Evolutionary conservation across 306 rosid species (phyloP), one percentile per base, ranked within the genome.

Genomic region (Quercus aquifolioides): DNA sequence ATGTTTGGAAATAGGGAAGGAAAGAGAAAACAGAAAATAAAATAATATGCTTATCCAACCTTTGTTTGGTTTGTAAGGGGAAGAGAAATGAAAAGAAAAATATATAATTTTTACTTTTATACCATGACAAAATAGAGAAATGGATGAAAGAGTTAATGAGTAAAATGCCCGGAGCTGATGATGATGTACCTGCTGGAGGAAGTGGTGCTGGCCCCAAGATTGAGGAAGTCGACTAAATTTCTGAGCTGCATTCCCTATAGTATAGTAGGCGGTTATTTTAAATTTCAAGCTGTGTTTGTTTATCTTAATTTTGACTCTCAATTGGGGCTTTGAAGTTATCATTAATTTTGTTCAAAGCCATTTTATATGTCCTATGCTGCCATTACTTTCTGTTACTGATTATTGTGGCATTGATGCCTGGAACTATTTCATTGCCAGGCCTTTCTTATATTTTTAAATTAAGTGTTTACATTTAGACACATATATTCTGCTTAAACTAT

Each of bases 201-300:
- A 78, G 86, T 17, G 94, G 92, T 71, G 84, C 94, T 1, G 92
- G 94, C 18, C 94, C 94, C n/a, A 90, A 90, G 92, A 90, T 90
- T 21, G 94, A 90, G 86, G 94, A 90, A 73, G 94, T 90, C 4
- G 94, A 90, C 86, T 90, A 90, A 86, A 18, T 51, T 1, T 18
- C 0, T 38, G 23, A 12, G 17, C 15, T 14, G 54, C 54, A 3
- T 49, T 43, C 4, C 23, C 18, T 41, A 12, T 17, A 9, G 2
- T 59, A 59, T 58, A 6, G 1, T 10, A 21, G 30, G 13, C 4
- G 26, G 17, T 49, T 10, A 12, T 20, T 58, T 58, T 20, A 4
- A 23, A 18, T 28, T 33, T 35, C 4, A 35, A 33, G n/a, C n/a
- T n/a, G n/a, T 54, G n/a, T 35, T 18, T 3, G 23, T 67, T 33